phyloP scores from a whole-genome alignment of 306 rosid species.

The Lupinus albus region DNA sequence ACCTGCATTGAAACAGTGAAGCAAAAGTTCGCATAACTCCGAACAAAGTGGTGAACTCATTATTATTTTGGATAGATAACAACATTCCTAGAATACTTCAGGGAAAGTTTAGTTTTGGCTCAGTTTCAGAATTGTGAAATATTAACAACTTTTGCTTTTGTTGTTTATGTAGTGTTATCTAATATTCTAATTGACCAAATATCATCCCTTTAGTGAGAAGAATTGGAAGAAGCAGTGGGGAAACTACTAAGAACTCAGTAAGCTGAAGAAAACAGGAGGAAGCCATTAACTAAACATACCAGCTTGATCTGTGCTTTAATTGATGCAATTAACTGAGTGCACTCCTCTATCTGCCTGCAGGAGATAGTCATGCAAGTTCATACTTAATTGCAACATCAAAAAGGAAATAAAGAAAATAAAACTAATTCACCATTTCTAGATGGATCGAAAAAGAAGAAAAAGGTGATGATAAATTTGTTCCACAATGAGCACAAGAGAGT shows the following conservation, averaged over 20 bases:
- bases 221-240: slow-evolving; percentile 3
- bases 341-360: slow-evolving; percentile 85
- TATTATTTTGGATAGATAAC: neutral
- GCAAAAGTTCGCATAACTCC: slow-evolving; percentile 2
- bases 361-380: slow-evolving; percentile 21
- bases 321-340: slow-evolving; percentile 74
- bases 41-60: neutral
- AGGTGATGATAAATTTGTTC: slow-evolving; percentile 7
- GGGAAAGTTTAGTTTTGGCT: slow-evolving; percentile 23
- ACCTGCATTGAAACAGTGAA: slow-evolving; percentile 59
- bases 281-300: slow-evolving; percentile 51
- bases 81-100: neutral
- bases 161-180: neutral
- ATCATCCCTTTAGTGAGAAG: slow-evolving; percentile 12
- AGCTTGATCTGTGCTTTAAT: slow-evolving; percentile 91
- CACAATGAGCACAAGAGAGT: slow-evolving; percentile 3
- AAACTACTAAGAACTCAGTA: neutral
- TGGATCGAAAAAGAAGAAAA: slow-evolving; percentile 8
- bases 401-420: slow-evolving; percentile 16
- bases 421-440: neutral
- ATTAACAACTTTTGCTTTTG: neutral
- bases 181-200: slow-evolving; percentile 25
- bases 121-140: neutral
- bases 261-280: slow-evolving; percentile 1
- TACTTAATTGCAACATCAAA: slow-evolving; percentile 25